A percentile compares a stretch with the other conserved stretches of the same genome.
These are phyloP conservation scores for Tranzscheliella williamsii DNA, from an alignment of 1,284 basidiomycete species.

Conservation along the genomic window DNA sequence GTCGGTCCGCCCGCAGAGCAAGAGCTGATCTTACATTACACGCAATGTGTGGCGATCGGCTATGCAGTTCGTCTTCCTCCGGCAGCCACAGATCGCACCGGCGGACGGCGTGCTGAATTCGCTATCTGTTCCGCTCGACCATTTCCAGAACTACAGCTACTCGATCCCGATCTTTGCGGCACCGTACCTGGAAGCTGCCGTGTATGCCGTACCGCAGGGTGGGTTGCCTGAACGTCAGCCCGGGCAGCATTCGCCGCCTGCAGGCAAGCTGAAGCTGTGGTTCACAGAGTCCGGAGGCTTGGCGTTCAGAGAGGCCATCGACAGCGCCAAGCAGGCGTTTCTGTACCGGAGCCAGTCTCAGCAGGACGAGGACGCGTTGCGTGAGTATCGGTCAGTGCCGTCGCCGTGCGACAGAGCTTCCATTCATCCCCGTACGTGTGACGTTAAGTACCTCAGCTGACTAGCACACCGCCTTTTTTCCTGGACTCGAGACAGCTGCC, in stretches of 20 bases:
- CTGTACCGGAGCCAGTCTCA: slow-evolving; percentile 10
- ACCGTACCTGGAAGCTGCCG: slow-evolving; percentile 41
- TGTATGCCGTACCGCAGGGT: slow-evolving; percentile 44
- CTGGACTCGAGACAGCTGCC: too few species aligned
- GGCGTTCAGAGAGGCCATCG: slow-evolving; percentile 43
- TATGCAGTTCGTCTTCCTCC: slow-evolving; percentile 43
- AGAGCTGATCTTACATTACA: too few species aligned
- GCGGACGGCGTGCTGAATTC: slow-evolving; percentile 11
- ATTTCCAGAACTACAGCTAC: slow-evolving; percentile 38
- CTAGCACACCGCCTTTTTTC: too few species aligned
- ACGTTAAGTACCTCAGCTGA: too few species aligned
- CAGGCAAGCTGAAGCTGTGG: slow-evolving; percentile 47
- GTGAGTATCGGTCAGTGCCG: slow-evolving; percentile 12
- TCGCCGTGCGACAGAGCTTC: too few species aligned
- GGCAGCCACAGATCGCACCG: slow-evolving; percentile 16
- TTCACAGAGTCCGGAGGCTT: slow-evolving; percentile 46
- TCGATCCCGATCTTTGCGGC: slow-evolving; percentile 49
- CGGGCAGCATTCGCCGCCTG: slow-evolving; percentile 12
- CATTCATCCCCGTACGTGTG: too few species aligned
- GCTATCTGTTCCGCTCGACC: slow-evolving; percentile 42
- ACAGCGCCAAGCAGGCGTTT: slow-evolving; percentile 13
- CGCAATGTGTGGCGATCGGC: too few species aligned
- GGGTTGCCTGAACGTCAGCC: slow-evolving; percentile 38
- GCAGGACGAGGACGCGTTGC: slow-evolving; percentile 37
- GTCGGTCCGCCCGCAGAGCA: too few species aligned